These are phyloP conservation scores for Calonectria pseudoturangicola DNA, from an alignment of 2,329 filamentous ascomycete genomes.

Conservation along the genomic window DNA sequence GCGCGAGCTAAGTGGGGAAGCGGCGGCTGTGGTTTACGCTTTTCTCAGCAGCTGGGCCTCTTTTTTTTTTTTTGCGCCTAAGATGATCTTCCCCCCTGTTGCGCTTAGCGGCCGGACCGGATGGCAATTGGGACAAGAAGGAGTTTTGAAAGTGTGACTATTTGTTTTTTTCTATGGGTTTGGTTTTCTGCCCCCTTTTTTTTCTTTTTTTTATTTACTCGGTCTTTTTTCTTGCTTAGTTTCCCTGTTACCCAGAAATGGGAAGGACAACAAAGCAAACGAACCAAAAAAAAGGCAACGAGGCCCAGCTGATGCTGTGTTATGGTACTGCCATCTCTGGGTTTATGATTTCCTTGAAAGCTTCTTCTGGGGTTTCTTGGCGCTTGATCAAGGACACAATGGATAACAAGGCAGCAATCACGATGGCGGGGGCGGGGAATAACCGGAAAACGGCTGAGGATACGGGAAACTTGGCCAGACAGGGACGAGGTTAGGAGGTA, in stretches of 20 bases:
- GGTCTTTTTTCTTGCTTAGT: slow-evolving; percentile 34
- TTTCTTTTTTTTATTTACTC: slow-evolving; percentile 31
- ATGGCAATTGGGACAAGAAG: slow-evolving; percentile 42
- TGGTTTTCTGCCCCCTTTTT: slow-evolving; percentile 38
- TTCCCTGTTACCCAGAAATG: slow-evolving; percentile 29
- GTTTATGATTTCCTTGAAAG: slow-evolving; percentile 52
- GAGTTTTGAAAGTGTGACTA: slow-evolving; percentile 39
- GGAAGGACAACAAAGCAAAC: not conserved
- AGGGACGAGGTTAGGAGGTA: slow-evolving; percentile 42
- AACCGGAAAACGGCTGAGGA: slow-evolving; percentile 46
- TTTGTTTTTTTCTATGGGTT: slow-evolving; percentile 33
- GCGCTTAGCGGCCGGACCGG: slow-evolving; percentile 42
- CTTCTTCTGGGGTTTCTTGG: slow-evolving; percentile 40
- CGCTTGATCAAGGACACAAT: slow-evolving; percentile 40
- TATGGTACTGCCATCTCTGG: slow-evolving; percentile 44
- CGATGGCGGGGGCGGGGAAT: slow-evolving; percentile 48
- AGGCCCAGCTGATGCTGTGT: slow-evolving; percentile 43
- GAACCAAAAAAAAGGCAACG: slow-evolving; percentile 38
- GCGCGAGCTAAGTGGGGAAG: slow-evolving; percentile 33
- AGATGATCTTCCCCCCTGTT: slow-evolving; percentile 37
- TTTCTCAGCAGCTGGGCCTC: slow-evolving; percentile 23
- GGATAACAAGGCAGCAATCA: slow-evolving; percentile 48
- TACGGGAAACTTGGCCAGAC: slow-evolving; percentile 44
- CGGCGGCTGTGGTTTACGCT: slow-evolving; percentile 37
- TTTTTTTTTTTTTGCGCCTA: slow-evolving; percentile 31